Conservation (phyloP, 306 rosid genomes). For the Luffa acutangula region DNA sequence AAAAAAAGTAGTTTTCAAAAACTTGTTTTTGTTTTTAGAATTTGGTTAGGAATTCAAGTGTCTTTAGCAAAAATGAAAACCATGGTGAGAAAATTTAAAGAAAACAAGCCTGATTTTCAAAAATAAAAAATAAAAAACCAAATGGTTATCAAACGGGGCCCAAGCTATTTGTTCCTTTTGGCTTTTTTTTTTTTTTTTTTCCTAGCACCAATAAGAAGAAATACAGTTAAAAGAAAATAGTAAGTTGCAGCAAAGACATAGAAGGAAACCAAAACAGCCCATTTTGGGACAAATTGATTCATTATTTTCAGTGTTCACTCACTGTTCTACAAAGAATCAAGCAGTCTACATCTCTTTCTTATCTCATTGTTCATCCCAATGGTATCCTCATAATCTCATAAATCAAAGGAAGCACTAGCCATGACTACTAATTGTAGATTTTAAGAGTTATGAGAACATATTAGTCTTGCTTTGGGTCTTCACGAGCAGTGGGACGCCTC, state of each 20-base stretch:
- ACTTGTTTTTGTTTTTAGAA: no score
- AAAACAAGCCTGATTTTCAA: no score
- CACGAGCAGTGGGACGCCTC: conserved; percentile 17
- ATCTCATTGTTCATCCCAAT: background rate
- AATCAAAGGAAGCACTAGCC: background rate
- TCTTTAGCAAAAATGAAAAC: no score
- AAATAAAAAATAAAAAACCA: no score
- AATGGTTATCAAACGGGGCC: no score
- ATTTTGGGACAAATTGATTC: background rate
- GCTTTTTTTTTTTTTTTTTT: background rate
- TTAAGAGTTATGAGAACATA: background rate
- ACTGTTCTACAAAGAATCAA: conserved; percentile 13
- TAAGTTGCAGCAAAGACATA: background rate
- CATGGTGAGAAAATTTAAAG: no score
- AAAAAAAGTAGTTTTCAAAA: no score
- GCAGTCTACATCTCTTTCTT: background rate
- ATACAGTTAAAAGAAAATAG: background rate
- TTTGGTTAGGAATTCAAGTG: no score
- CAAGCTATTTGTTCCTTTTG: background rate
- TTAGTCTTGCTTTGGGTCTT: conserved; percentile 25
- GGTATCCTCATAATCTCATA: background rate
- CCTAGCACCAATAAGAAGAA: background rate
- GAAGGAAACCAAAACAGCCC: background rate
- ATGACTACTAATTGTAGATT: background rate
- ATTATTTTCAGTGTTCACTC: background rate